Percentiles rank a stretch among this genome's conserved stretches.
Conservation (phyloP, 148 eudicot species). For the Fagopyrum tataricum region DNA sequence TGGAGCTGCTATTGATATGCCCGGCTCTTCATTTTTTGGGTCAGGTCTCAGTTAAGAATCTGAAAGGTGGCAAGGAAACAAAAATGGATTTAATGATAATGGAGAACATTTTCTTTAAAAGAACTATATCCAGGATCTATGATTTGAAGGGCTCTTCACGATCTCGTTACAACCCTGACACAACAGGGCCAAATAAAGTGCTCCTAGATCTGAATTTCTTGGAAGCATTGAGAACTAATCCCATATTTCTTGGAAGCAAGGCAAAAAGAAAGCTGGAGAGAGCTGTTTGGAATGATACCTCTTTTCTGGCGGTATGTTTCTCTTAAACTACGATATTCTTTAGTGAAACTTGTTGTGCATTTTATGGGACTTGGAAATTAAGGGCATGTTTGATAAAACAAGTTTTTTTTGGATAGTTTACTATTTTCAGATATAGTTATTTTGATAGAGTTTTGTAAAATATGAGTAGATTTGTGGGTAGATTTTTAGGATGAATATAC, state of each 20-base stretch:
- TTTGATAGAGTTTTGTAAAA: no score
- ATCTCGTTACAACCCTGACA: conserved; percentile 77
- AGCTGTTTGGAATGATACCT: conserved; percentile 94
- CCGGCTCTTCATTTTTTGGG: not conserved
- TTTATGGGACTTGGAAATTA: no score
- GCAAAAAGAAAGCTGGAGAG: conserved; percentile 84
- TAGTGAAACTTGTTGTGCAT: no score
- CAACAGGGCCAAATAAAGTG: conserved; percentile 64
- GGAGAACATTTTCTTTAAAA: conserved; percentile 81
- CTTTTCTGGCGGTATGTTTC: conserved; percentile 68
- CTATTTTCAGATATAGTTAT: no score
- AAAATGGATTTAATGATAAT: conserved; percentile 93
- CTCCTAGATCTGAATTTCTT: conserved; percentile 78
- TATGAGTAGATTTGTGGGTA: no score
- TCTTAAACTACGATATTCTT: no score
- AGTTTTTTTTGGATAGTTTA: no score
- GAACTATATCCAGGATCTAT: conserved; percentile 62
- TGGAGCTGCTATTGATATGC: not conserved
- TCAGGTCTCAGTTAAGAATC: conserved; percentile 60
- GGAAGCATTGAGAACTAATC: conserved; percentile 72
- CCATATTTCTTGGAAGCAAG: conserved; percentile 88
- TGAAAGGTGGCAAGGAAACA: conserved; percentile 74
- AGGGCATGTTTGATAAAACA: no score
- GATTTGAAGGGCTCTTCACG: conserved; percentile 91
- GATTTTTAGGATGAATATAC: no score